Base-by-base conservation (phyloP, 805 yeast species). In the Candida corydali region DNA sequence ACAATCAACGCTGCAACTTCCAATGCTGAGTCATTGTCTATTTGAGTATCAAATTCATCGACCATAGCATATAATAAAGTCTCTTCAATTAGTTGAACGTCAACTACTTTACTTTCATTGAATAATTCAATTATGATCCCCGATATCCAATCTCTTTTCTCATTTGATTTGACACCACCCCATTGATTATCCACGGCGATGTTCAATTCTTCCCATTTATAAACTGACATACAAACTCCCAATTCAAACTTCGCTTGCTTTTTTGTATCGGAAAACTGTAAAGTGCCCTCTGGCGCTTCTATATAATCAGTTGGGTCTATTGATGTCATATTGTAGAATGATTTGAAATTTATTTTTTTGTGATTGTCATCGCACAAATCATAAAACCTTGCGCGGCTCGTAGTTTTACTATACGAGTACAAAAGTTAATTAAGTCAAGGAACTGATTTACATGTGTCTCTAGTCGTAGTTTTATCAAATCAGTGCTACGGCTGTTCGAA, bases 81-180 rank as follows among this genome's bases (percentile, higher is more conserved):
- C 52, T 85, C 95, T 61, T 93, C 97, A 18, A 93, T 76, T 44
- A 83, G 75, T 26, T 77, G 80, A 3, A 84, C 68, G 49, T 88
- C 98, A 4, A 91, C 85, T 4, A 75, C 70, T 34, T 68, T 73
- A n/a, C 7, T 7, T 32, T 74, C 80, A 6, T 67, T 65, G 53
- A 91, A 93, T 36, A 88, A 68, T 24, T 87, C 97, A 19, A 88
- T 75, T 2, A 91, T 76, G 10, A 86, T 65, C 4, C 86, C 94
- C 4, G 86, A 77, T 45, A 91, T 73, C 98, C 98, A 93, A 57
- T 93, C 98, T 53, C 99, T 73, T 59, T 93, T 93, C 26, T 86
- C 97, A 0, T 73, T 77, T 10, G 95, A 82, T 24, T 86, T 84
- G 10, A 96, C 80, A 1, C 98, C 99, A 41, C 98, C 99, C 98